Evolutionary conservation across 805 yeast genomes (phyloP), one percentile per base, ranked within the genome.

Genomic region (Sugiyamaella chiloensis): DNA sequence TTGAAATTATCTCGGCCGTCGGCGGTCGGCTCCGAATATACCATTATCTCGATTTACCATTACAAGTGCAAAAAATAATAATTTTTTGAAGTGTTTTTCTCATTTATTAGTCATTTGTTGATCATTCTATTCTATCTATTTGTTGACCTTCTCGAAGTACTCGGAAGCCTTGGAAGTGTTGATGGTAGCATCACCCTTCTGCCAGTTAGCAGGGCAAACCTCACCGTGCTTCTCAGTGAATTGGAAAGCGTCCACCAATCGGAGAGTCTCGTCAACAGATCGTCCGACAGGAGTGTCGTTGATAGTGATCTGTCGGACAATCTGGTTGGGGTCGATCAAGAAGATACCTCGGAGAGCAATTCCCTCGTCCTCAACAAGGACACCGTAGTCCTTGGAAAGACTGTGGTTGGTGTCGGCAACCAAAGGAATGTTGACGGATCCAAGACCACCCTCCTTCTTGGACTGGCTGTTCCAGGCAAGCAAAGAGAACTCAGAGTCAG

Each of bases 131-230:
- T 26, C 29, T 26, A 26, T 34, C 37, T 46, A 57, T 42, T 63
- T 77, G 67, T 80, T 75, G 57, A 75, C 82, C 67, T 79, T 75
- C 59, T 71, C 67, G 72, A 87, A 87, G 83, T 84, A 87, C 67
- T 79, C 83, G 80, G 83, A 83, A 64, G 93, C 83, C 61, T 76
- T 83, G 42, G 71, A 78, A 60, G 86, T 87, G 61, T 79, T 85
- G 75, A 89, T 88, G 72, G 96, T 86, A 68, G 87, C 96, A 54
- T 87, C 70, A 76, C 99, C 99, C 71, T 87, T 84, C 50, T 83
- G 80, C 99, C 99, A 91, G 95, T 91, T 93, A 70, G 98, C 97
- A 65, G 99, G 99, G 78, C 97, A 90, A 60, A 91, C 99, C 78
- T 95, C 96, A 76, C 99, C 99, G 83, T 93, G 78, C 79, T 87